Conservation (phyloP, 164 flowering plant species). For the Sedum album region DNA sequence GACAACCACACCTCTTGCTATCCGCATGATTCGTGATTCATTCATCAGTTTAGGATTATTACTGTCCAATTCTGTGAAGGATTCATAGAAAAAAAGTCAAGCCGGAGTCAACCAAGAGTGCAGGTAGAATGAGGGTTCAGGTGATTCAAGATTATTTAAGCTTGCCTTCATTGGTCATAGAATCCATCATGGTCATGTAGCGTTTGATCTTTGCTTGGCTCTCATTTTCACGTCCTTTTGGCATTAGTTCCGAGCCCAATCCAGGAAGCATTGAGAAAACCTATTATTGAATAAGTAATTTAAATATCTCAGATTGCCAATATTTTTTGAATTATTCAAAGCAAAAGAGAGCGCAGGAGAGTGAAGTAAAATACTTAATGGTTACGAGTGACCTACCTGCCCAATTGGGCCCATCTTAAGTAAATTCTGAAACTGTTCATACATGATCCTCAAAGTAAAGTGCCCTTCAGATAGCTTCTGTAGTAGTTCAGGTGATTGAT, state of each 20-base stretch:
- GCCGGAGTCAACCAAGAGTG: neutral
- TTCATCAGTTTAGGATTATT: slow-evolving; percentile 81
- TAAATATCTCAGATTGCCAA: neutral
- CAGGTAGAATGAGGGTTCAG: neutral
- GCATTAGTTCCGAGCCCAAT: slow-evolving; percentile 87
- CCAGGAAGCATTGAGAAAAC: slow-evolving; percentile 98
- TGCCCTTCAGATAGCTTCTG: no score
- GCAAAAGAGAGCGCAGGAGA: neutral
- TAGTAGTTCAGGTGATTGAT: slow-evolving; percentile 97
- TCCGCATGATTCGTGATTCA: slow-evolving; percentile 77
- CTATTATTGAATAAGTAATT: slow-evolving; percentile 20
- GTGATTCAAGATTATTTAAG: neutral
- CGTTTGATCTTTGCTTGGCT: slow-evolving; percentile 93
- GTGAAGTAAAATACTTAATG: neutral
- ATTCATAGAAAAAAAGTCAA: neutral
- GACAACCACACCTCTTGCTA: slow-evolving; percentile 93
- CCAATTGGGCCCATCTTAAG: no score
- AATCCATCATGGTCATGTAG: slow-evolving; percentile 99
- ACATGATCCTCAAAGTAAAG: no score
- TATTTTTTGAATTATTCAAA: neutral
- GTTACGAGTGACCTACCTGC: slow-evolving; percentile 45
- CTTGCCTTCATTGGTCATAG: slow-evolving; percentile 93
- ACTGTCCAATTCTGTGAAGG: slow-evolving; percentile 81
- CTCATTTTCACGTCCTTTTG: slow-evolving; percentile 92
- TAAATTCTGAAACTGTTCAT: no score